Conservation (phyloP, 1,284 basidiomycete genomes). For the Sanguinoderma infundibulare region DNA sequence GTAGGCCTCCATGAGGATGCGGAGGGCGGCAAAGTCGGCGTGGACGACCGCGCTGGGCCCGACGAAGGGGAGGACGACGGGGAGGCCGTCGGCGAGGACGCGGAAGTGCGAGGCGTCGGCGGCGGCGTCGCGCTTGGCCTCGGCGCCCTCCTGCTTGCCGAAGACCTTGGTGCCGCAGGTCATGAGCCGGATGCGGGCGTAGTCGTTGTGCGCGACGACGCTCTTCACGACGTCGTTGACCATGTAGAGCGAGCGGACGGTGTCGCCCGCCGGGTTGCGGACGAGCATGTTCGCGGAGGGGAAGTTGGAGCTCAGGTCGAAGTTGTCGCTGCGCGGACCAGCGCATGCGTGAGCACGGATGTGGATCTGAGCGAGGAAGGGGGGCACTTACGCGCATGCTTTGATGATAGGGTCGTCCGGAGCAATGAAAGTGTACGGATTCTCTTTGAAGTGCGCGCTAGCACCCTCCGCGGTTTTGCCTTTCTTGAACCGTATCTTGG, state of each 20-base stretch:
- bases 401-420: slow-evolving; percentile 73
- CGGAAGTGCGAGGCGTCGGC: slow-evolving; percentile 69
- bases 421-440: slow-evolving; percentile 85
- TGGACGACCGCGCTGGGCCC: slow-evolving; percentile 65
- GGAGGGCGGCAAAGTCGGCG: slow-evolving; percentile 65
- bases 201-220: slow-evolving; percentile 85
- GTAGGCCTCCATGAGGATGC: slow-evolving; percentile 71
- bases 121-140: slow-evolving; percentile 41
- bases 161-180: slow-evolving; percentile 91
- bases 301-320: slow-evolving; percentile 77
- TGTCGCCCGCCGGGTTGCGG: slow-evolving; percentile 83
- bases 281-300: slow-evolving; percentile 83
- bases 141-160: slow-evolving; percentile 63
- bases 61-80: slow-evolving; percentile 83
- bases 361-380: too few relatives aligned
- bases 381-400: slow-evolving; percentile 74
- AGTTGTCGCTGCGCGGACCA: slow-evolving; percentile 60
- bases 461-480: slow-evolving; percentile 36
- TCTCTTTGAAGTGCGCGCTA: slow-evolving; percentile 80
- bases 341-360: neutral
- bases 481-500: slow-evolving; percentile 30
- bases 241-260: slow-evolving; percentile 87
- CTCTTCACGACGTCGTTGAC: slow-evolving; percentile 85
- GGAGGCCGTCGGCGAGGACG: slow-evolving; percentile 85
- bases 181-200: slow-evolving; percentile 84